phyloP scores from a whole-genome alignment of 2,329 filamentous ascomycete genomes.

The Penicillium rolfsii region DNA sequence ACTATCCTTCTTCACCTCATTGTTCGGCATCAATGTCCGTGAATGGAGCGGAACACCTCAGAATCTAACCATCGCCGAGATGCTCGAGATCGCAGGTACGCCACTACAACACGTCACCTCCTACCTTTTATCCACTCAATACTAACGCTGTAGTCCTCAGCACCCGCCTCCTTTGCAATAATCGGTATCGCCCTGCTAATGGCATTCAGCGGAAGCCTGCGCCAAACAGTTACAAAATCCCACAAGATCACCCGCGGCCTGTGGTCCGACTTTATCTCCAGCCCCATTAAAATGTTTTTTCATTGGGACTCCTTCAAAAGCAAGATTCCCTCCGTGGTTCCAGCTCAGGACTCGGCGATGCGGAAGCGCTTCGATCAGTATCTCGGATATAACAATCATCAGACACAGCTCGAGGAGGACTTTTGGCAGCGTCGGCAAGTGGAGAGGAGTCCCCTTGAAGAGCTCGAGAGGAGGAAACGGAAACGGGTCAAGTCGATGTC shows the following conservation, averaged over 20 bases:
- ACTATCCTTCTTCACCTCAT: conserved; percentile 65
- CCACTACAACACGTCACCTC: neutral
- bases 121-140: neutral
- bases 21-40: conserved; percentile 67
- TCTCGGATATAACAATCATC: conserved; percentile 26
- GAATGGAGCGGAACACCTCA: conserved; percentile 59
- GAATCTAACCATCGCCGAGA: conserved; percentile 40
- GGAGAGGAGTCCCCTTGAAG: conserved; percentile 13
- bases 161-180: conserved; percentile 54
- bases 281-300: conserved; percentile 23
- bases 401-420: conserved; percentile 33
- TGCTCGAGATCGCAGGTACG: conserved; percentile 37
- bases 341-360: conserved; percentile 27
- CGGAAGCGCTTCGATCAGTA: conserved; percentile 33
- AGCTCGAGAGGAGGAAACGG: conserved; percentile 7
- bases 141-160: conserved; percentile 17
- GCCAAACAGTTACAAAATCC: conserved; percentile 29
- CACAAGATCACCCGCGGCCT: conserved; percentile 31
- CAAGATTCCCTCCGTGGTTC: conserved; percentile 10
- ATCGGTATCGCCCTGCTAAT: conserved; percentile 57
- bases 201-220: conserved; percentile 54
- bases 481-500: conserved; percentile 16
- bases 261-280: conserved; percentile 28
- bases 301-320: conserved; percentile 15
- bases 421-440: conserved; percentile 36